Evolutionary conservation across 257 asterid genomes (phyloP), one percentile per base, ranked within the genome.

Genomic region (Solanum piurae): DNA sequence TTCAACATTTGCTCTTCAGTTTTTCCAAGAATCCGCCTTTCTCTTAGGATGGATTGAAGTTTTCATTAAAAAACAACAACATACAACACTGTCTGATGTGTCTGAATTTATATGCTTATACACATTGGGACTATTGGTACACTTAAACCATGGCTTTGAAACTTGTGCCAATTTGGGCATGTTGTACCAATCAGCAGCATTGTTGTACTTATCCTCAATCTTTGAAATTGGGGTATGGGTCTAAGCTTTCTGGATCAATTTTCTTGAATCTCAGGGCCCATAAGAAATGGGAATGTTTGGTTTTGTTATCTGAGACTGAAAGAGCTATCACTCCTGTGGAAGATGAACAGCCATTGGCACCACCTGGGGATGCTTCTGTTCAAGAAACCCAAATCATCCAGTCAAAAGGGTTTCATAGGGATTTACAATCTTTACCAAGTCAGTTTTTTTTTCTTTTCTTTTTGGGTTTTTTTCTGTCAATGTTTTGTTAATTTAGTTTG

Each of bases 341-440:
- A 16, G 97, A 94, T 90, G 94, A 93, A 89, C 89, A 87, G 90
- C 93, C 98, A 73, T 75, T 90, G 29, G 83, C 94, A 85, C 89
- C 93, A 85, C 88, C 89, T 40, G 83, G 90, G 87, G 90, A 49
- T 86, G 91, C 62, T 40, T 36, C 86, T 87, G 90, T 73, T 82
- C 71, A 42, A 40, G 89, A 91, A 68, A 52, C 92, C 46, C 92
- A 83, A 92, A 91, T 89, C 87, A 58, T 91, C 86, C 73, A 68
- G 21, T 52, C 94, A 40, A 85, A 91, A 58, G 91, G 87, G 31
- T 95, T 91, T 91, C 98, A 95, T 89, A 93, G 88, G 91, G 98
- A 95, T 88, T 91, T 95, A 83, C 95, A 91, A 89, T 90, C 91
- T 86, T 94, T 96, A 80, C 99, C 99, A 58, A 97, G 99, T 97